Base-by-base conservation (phyloP, 2,329 filamentous ascomycete species). In the Microdochium paspali region DNA sequence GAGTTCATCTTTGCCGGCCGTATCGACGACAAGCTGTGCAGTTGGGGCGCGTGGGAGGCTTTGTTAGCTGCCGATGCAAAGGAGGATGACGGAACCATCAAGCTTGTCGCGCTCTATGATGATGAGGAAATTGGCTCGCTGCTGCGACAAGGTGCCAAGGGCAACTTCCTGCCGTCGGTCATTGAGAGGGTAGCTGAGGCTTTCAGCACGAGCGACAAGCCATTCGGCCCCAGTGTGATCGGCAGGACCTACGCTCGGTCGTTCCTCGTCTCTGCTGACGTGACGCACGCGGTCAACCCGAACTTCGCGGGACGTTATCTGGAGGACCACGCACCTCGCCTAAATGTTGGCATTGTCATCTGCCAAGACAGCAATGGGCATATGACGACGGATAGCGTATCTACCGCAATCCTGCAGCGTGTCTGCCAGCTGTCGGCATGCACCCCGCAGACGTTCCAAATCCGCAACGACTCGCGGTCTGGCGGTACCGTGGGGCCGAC, bases 11-110 rank as follows among this genome's bases (percentile, higher is more conserved):
- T 91, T 54, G 91, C 88, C 9, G 90, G 91, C 49, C 85, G 93
- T 47, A 93, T 97, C 55, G 93, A 98, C 63, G 93, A 98, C 70
- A 97, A 96, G 73, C 83, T 98, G 44, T 97, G 93, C 74, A 94
- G 87, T 26, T 97, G 89, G 83, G 82, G 90, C 7, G 91, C 93
- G 7, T 76, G 96, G 46, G 83, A 90, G 65, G 90, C 82, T 3
- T 81, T 98, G 0, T 73, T 96, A 24, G 81, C 84, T 45, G 80
- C 84, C 18, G 71, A 79, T 12, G 68, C 74, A 32, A 72, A 65
- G 54, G 70, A 76, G 1, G 63, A 71, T 10, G 77, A 84, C 50
- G 77, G 82, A n/a, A 78, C 84, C 47, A 82, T 97, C 66, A 94
- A 94, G 68, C 74, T 96, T 47, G 87, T 93, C 30, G 90, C 85